phyloP scores from a whole-genome alignment of 768 basidiomycete species.

The Tricholoma flavovirens region DNA sequence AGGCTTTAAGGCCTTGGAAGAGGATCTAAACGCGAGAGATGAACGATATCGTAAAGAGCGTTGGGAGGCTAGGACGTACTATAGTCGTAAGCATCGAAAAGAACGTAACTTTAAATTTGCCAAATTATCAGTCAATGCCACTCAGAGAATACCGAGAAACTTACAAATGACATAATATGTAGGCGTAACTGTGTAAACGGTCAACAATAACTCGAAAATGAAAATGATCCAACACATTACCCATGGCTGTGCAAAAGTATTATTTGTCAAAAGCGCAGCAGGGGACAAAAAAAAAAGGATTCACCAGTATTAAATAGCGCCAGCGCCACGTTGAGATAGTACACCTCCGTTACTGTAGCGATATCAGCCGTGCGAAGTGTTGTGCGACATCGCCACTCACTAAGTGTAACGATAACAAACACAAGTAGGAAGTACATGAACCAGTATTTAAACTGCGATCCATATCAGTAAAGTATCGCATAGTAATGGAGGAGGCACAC shows the following conservation, averaged over 20 bases:
- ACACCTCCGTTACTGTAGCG: conserved; percentile 75
- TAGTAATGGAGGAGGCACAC: conserved; percentile 27
- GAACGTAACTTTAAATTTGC: conserved; percentile 55
- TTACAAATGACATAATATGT: conserved; percentile 83
- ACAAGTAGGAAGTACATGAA: conserved; percentile 84
- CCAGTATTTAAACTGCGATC: conserved; percentile 77
- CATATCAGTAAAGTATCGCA: not conserved
- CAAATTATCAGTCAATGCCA: not conserved
- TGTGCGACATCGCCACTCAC: conserved; percentile 35
- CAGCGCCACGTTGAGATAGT: conserved; percentile 92
- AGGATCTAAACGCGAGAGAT: conserved; percentile 49
- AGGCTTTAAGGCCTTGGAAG: conserved; percentile 83
- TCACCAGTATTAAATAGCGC: conserved; percentile 89
- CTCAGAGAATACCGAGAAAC: conserved; percentile 17
- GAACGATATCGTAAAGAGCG: not conserved
- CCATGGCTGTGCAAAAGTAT: conserved; percentile 11
- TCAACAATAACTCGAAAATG: conserved; percentile 12
- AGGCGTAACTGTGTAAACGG: conserved; percentile 57
- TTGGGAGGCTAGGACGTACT: conserved; percentile 33
- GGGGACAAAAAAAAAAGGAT: conserved; percentile 20
- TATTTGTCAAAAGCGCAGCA: conserved; percentile 55
- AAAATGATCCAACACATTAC: conserved; percentile 6
- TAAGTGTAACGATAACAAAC: conserved; percentile 78
- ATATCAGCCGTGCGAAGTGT: conserved; percentile 10
- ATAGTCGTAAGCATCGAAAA: conserved; percentile 82